A percentile compares a stretch with the other conserved stretches of the same genome.
Evolutionary conservation across 331 rosid species (phyloP).

Genomic region (Rosa hybrid): DNA sequence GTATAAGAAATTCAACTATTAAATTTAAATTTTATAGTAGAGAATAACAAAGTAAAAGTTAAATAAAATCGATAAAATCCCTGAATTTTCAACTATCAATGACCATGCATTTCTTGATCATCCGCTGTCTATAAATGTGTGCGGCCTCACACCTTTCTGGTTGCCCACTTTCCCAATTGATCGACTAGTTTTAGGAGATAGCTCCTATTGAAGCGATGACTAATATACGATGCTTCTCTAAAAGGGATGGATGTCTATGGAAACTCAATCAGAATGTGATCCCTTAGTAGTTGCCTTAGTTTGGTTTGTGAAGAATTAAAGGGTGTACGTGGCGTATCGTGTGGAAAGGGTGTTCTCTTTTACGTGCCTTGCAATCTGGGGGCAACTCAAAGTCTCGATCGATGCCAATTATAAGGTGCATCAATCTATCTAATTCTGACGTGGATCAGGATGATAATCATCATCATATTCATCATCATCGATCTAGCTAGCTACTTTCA

Average conservation of each 20-base stretch:
- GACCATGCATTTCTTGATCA: background rate
- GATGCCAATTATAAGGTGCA: background rate
- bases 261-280: background rate
- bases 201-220: background rate
- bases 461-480: background rate
- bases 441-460: background rate
- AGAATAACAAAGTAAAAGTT: background rate
- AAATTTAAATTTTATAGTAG: background rate
- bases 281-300: background rate
- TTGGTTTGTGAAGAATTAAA: background rate
- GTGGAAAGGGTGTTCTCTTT: background rate
- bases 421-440: background rate
- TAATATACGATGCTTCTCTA: background rate
- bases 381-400: background rate
- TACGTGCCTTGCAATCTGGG: conserved; percentile 13
- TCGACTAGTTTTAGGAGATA: background rate
- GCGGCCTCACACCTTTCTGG: background rate
- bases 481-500: background rate
- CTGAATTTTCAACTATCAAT: background rate
- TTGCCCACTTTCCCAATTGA: background rate
- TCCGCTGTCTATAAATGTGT: background rate
- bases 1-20: background rate
- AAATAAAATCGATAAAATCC: background rate
- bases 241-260: background rate
- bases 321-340: background rate